Conservation (phyloP, 495 filamentous ascomycete species). For the Daldinia bambusicola region DNA sequence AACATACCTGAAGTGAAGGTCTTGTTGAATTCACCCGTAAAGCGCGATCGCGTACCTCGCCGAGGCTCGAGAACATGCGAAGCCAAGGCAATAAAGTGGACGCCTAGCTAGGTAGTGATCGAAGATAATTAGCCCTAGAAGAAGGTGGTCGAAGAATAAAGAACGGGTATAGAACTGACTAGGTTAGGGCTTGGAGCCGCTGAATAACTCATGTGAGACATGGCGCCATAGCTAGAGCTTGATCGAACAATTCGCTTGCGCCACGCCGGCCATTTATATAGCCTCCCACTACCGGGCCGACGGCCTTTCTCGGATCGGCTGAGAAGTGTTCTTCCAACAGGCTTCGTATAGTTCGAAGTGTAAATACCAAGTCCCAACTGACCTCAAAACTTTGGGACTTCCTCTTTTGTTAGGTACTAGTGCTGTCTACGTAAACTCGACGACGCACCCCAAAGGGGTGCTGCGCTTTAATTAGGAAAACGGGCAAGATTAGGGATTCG, state of each 20-base stretch:
- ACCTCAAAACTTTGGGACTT: not conserved
- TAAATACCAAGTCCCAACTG: not conserved
- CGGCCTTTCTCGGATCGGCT: not conserved
- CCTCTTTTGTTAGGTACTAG: not conserved
- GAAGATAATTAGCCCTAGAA: not conserved
- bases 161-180: not conserved
- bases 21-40: not conserved
- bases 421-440: no score
- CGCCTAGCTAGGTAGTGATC: not conserved
- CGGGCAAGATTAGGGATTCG: no score
- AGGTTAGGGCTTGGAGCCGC: not conserved
- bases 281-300: not conserved
- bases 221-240: not conserved
- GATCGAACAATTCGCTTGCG: not conserved
- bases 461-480: no score
- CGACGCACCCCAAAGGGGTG: no score
- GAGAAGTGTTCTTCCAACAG: not conserved
- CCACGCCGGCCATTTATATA: not conserved
- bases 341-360: not conserved
- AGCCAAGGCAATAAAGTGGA: not conserved
- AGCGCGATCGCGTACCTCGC: not conserved
- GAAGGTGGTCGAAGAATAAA: not conserved
- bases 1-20: not conserved
- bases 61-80: no score
- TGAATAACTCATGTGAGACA: not conserved